Percentiles rank a stretch among this genome's conserved stretches.
Evolutionary conservation across 257 asterid species (phyloP).

Genomic region (Datura wrightii): DNA sequence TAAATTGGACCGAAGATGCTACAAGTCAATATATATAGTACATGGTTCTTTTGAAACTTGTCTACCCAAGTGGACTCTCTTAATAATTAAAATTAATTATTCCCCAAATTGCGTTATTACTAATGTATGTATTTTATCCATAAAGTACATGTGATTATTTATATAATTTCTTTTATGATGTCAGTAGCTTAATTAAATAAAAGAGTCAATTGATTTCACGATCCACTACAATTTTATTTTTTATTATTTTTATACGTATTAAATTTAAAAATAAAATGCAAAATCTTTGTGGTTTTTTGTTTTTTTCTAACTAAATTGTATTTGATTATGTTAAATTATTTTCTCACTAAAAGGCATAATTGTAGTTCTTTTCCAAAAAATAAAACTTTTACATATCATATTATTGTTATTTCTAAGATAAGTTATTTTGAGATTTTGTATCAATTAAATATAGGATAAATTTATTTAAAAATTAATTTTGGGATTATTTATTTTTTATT

Average conservation of each 20-base stretch:
- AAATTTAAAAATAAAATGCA: background rate
- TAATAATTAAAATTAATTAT: background rate
- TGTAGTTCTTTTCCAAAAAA: background rate
- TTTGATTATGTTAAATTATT: background rate
- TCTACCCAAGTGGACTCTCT: slow-evolving; percentile 24
- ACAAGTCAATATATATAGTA: background rate
- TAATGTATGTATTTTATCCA: background rate
- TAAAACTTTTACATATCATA: background rate
- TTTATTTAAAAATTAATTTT: no score
- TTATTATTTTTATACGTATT: background rate
- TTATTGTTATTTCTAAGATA: background rate
- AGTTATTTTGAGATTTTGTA: no score
- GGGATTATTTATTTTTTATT: no score
- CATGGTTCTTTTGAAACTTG: background rate
- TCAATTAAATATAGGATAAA: no score
- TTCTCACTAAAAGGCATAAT: background rate
- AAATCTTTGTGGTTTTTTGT: background rate
- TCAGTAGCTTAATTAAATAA: background rate
- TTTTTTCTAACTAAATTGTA: background rate
- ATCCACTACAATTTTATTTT: background rate
- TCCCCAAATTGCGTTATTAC: background rate
- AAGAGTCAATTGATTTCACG: background rate
- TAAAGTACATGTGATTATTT: background rate
- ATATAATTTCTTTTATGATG: background rate
- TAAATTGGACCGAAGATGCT: background rate